Evolutionary conservation across 2,329 filamentous ascomycete species (phyloP).

Genomic region (Colletotrichum musae): DNA sequence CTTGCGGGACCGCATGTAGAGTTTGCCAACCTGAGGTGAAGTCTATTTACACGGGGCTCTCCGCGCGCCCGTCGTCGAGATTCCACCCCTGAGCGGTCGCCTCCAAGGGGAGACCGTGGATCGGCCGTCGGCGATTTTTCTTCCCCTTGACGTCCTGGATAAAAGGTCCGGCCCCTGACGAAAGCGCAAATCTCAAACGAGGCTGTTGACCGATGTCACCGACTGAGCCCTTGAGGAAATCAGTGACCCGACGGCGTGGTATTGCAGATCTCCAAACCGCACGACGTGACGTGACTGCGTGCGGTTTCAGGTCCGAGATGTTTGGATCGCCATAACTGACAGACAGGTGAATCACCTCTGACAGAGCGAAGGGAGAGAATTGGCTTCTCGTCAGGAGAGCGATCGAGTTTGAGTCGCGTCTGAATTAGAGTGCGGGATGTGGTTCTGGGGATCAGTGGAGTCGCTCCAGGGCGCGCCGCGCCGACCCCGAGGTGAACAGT

Average conservation of each 20-base stretch:
- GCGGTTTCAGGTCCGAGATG: conserved; percentile 31
- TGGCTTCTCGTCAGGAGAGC: conserved; percentile 29
- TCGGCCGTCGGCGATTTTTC: not conserved
- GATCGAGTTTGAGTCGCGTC: conserved; percentile 31
- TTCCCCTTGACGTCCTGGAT: too few relatives aligned
- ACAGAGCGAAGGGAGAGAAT: not conserved
- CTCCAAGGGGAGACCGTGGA: conserved; percentile 8
- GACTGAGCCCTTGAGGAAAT: not conserved
- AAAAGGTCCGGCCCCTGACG: too few relatives aligned
- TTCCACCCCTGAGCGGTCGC: conserved; percentile 9
- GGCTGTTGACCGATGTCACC: not conserved
- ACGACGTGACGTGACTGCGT: conserved; percentile 11
- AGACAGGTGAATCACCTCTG: not conserved
- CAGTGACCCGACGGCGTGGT: conserved; percentile 15
- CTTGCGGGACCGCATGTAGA: conserved; percentile 2
- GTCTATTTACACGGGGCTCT: conserved; percentile 22
- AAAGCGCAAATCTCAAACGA: conserved; percentile 11
- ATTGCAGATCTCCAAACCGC: conserved; percentile 35
- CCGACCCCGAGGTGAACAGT: conserved; percentile 22
- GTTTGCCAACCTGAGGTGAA: conserved; percentile 30
- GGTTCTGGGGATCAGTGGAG: conserved; percentile 26
- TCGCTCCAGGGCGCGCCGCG: not conserved
- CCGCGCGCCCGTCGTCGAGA: not conserved
- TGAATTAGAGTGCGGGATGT: conserved; percentile 32
- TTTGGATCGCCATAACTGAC: conserved; percentile 1